Conservation (phyloP, 352 stramenopile genomes). For the Globisporangium orthogonon region DNA sequence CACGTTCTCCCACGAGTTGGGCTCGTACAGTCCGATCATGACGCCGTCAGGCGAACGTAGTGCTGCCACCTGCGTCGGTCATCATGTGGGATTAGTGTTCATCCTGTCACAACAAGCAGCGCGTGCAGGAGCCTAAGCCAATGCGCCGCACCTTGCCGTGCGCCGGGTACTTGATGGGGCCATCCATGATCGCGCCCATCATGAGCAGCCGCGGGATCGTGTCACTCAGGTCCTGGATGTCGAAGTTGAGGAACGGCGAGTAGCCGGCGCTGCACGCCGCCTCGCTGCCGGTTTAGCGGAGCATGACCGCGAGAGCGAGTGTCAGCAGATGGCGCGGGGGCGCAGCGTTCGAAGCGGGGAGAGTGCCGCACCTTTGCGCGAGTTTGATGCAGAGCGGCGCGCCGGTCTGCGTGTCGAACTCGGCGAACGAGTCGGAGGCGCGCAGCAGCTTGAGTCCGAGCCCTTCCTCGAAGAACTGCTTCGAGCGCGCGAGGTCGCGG, state of each 20-base stretch:
- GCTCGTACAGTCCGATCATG: conserved; percentile 91
- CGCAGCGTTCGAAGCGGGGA: too few relatives aligned
- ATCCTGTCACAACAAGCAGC: neutral
- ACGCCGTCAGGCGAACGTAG: conserved; percentile 86
- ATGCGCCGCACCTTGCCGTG: conserved; percentile 64
- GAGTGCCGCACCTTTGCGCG: conserved; percentile 49
- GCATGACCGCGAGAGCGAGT: neutral
- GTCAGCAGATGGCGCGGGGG: too few relatives aligned
- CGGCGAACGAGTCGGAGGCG: conserved; percentile 73
- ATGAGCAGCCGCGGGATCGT: conserved; percentile 81
- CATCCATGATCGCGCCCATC: conserved; percentile 87
- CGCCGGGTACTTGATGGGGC: conserved; percentile 90
- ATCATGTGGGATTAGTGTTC: neutral
- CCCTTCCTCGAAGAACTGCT: conserved; percentile 81
- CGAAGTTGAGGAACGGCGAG: conserved; percentile 90
- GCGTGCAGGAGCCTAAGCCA: too few relatives aligned
- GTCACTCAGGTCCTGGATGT: conserved; percentile 85
- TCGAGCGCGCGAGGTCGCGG: conserved; percentile 71
- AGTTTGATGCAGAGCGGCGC: conserved; percentile 78
- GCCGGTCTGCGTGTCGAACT: conserved; percentile 63
- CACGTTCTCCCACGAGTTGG: conserved; percentile 83
- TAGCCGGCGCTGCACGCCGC: conserved; percentile 83
- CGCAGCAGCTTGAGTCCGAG: conserved; percentile 69
- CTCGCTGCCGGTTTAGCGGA: conserved; percentile 28
- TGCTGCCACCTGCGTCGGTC: conserved; percentile 53